These are phyloP conservation scores for Lecanicillium sp. DNA, from an alignment of 2,329 filamentous ascomycete species.

Conservation along the genomic window DNA sequence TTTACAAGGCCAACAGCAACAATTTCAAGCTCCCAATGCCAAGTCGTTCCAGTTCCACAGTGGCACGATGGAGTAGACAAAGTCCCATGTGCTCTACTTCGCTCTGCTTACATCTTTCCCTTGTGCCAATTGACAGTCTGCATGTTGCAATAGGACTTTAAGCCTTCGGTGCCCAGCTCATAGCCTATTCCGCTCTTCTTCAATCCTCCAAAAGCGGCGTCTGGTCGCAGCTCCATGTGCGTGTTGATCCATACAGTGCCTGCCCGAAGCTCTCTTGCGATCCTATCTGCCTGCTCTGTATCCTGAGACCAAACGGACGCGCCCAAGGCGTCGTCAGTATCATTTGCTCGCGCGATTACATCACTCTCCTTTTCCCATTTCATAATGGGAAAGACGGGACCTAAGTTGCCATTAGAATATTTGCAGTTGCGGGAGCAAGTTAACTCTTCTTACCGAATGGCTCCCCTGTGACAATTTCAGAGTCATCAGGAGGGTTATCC, in stretches of 20 bases:
- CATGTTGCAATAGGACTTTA: constrained; percentile 24
- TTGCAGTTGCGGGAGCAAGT: too few relatives aligned
- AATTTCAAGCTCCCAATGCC: too few relatives aligned
- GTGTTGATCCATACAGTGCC: constrained; percentile 53
- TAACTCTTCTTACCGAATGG: too few relatives aligned
- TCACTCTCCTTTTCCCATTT: constrained; percentile 54
- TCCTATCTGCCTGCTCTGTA: constrained; percentile 35
- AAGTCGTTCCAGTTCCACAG: too few relatives aligned
- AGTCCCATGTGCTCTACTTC: too few relatives aligned
- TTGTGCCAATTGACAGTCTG: too few relatives aligned
- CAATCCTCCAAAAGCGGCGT: constrained; percentile 32
- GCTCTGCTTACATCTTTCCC: too few relatives aligned
- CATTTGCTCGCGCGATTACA: constrained; percentile 48
- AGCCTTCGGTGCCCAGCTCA: constrained; percentile 30
- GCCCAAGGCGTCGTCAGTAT: constrained; percentile 43
- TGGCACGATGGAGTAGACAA: too few relatives aligned
- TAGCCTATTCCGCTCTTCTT: constrained; percentile 35
- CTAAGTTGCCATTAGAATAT: too few relatives aligned
- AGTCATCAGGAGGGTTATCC: constrained; percentile 48
- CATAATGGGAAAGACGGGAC: constrained; percentile 54
- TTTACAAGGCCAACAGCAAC: too few relatives aligned
- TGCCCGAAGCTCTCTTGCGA: constrained; percentile 45
- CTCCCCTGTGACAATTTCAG: constrained; percentile 47
- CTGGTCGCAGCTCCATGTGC: constrained; percentile 36
- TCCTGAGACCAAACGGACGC: constrained; percentile 50